Base-by-base conservation (phyloP, 176 grass and related monocot species). In the Microstegium vimineum region DNA sequence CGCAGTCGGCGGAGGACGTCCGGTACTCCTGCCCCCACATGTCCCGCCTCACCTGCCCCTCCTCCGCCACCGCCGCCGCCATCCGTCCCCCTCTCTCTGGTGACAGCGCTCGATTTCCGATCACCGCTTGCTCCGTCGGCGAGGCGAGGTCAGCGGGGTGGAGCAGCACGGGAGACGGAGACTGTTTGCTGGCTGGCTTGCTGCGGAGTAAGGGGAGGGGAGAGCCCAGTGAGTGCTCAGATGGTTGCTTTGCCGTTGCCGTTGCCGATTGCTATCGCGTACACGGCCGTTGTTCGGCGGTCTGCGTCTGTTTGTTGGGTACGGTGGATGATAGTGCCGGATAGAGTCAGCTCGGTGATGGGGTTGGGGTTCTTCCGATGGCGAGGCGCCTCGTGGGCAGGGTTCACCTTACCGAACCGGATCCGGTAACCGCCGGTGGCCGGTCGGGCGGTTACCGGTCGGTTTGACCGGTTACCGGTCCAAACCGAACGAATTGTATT, bases 1-100 rank as follows among this genome's bases (percentile, higher is more conserved):
- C 83, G 92, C 92, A 94, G 23, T 66, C 92, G 5, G 61, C 62
- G 2, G 92, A 94, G 10, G 77, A 68, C 62, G 89, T 94, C 45
- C 89, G 80, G 73, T 91, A 88, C 62, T 80, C 41, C 84, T 94
- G 84, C 65, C 86, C 89, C 86, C 89, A 91, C 72, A 88, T 76
- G 84, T 91, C 89, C 81, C 45, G 77, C 70, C 86, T 78, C 67
- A 81, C 70, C 80, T 76, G 76, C 62, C n/a, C n/a, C n/a, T n/a
- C 34, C 32, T 0, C 69, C 30, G 40, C n/a, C n/a, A n/a, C n/a
- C n/a, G n/a, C 47, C n/a, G n/a, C n/a, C 34, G 35, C 79, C 65
- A 33, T 46, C 8, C 23, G 52, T n/a, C 20, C 2, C 52, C 16
- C 51, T 8, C 51, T 22, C 17, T 20, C 40, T 37, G 11, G 16